phyloP scores from a whole-genome alignment of 2,329 filamentous ascomycete genomes.

The Byssoonygena ceratinophila region DNA sequence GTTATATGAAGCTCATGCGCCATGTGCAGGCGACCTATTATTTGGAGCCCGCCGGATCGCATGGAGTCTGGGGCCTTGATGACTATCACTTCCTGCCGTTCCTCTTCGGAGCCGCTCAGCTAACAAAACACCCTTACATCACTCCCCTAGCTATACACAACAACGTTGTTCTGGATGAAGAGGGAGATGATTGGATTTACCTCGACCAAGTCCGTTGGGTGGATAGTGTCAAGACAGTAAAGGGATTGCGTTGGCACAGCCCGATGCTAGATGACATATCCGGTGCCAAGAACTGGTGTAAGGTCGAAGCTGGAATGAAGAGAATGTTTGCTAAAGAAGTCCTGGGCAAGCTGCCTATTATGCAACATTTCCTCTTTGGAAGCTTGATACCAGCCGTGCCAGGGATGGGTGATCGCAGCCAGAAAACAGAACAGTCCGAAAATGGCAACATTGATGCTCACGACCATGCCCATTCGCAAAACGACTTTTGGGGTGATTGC shows the following conservation, averaged over 20 bases:
- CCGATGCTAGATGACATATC: constrained; percentile 98
- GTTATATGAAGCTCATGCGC: constrained; percentile 80
- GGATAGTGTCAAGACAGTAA: constrained; percentile 91
- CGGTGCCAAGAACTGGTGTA: constrained; percentile 75
- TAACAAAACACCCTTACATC: constrained; percentile 71
- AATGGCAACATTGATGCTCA: constrained; percentile 43
- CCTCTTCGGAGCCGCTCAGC: constrained; percentile 83
- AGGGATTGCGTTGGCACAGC: constrained; percentile 87
- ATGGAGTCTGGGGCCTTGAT: constrained; percentile 95
- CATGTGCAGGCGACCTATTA: constrained; percentile 85
- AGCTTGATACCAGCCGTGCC: constrained; percentile 67
- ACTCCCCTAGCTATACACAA: constrained; percentile 78
- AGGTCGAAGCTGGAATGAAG: constrained; percentile 89
- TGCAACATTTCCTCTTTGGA: constrained; percentile 97
- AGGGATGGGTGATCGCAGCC: constrained; percentile 54
- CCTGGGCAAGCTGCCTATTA: constrained; percentile 83
- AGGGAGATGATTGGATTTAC: constrained; percentile 72
- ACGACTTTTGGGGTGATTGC: constrained; percentile 75
- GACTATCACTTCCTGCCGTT: constrained; percentile 97
- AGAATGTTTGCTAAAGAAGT: constrained; percentile 96
- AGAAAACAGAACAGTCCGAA: constrained; percentile 39
- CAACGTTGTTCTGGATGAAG: constrained; percentile 75
- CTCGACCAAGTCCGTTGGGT: constrained; percentile 88
- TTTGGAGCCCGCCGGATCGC: constrained; percentile 88
- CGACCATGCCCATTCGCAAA: constrained; percentile 54